A percentile compares a stretch with the other conserved stretches of the same genome.
phyloP scores from a whole-genome alignment of 2,329 filamentous ascomycete species.

The Fusarium annulatum region DNA sequence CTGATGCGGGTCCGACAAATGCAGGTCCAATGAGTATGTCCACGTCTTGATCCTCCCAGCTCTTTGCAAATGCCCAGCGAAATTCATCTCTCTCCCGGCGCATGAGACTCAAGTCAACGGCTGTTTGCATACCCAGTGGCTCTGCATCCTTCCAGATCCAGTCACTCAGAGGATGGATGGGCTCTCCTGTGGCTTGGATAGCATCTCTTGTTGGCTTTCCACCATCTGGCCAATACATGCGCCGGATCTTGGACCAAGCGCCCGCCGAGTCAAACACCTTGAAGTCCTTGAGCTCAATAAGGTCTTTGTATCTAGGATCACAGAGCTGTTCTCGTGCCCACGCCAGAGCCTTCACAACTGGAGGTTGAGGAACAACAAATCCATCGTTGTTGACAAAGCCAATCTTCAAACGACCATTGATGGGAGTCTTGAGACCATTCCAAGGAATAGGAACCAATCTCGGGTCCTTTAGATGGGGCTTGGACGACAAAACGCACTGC shows the following conservation, averaged over 20 bases:
- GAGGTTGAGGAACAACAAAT: constrained; percentile 65
- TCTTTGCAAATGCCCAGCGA: neutral
- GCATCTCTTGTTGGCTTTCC: neutral
- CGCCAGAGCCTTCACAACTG: constrained; percentile 65
- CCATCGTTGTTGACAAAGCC: constrained; percentile 53
- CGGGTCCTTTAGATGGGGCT: neutral
- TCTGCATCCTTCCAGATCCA: constrained; percentile 2
- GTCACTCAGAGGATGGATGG: neutral
- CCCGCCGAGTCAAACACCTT: neutral
- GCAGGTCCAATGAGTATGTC: constrained; percentile 13
- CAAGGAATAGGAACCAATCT: constrained; percentile 46
- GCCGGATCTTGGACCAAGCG: neutral
- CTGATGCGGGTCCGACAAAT: constrained; percentile 3
- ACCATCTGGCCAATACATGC: neutral
- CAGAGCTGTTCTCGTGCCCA: neutral
- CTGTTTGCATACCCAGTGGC: neutral
- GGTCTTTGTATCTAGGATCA: neutral
- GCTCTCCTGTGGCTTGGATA: neutral
- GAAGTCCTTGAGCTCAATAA: neutral
- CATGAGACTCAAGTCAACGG: neutral
- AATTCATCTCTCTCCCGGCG: neutral
- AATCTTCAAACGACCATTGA: constrained; percentile 65
- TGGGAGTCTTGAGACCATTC: constrained; percentile 40
- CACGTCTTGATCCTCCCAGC: neutral
- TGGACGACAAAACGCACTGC: neutral